Base-by-base conservation (phyloP, 192 early-diverging fungal genomes). In the Borealophlyctis nickersoniae region DNA sequence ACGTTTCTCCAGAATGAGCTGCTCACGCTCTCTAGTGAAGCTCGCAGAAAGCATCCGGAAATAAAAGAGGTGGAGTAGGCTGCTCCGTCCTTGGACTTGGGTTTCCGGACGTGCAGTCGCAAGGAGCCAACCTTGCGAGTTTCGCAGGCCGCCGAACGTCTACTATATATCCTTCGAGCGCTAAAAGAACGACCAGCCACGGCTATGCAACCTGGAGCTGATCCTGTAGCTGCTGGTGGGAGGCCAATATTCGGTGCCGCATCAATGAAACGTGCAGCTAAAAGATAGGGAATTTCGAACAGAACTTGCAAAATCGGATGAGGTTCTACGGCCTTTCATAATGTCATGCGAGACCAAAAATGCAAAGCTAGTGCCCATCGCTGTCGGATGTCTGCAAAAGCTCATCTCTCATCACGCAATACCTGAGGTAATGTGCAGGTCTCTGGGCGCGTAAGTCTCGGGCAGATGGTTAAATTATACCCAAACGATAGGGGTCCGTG, bases 311-410 rank as follows among this genome's bases (percentile, higher is more conserved):
- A 87, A 87, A 66, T 86, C 85, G 5, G 87, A 86, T 58, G 93
- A 95, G 55, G 84, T 87, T 0, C 63, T 98, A 3, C 76, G 85
- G 49, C 95, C 95, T 5, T 94, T 98, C 77, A 70, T 89, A 0
- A 80, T 96, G 1, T 88, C 91, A 3, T 94, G 91, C 75, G 88
- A 91, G 55, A 89, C 90, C 9, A 90, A 86, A 69, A 88, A 92
- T 65, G 79, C 85, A 49, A 91, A 90, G 55, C 82, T 95, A 14
- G 83, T 88, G 0, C 80, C 88, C 13, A 88, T 88, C 36, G 87
- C 94, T 2, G 88, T 96, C 67, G 86, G 87, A 27, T 92, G 91
- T 63, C 60, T 95, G 51, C 92, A 95, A 31, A 81, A 82, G 59
- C 73, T 93, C 4, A 89, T 91, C 29, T 81, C 86, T 0, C 84